Percentiles rank a stretch among this genome's conserved stretches.
Conservation (phyloP, 176 grass and related monocot genomes). For the Ensete ventricosum region DNA sequence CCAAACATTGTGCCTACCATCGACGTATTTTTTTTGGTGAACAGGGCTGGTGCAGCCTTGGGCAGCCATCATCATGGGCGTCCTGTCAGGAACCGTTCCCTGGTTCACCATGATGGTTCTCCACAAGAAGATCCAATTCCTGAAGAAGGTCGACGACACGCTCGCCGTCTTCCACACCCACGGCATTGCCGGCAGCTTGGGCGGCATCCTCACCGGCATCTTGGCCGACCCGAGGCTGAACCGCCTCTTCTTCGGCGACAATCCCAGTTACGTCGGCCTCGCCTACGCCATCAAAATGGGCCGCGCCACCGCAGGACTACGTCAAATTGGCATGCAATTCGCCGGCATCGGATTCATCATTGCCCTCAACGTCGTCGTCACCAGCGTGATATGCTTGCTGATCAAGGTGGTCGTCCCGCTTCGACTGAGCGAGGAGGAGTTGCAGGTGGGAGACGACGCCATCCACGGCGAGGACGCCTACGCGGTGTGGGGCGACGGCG, state of each 20-base stretch:
- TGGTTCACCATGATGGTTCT: conserved; percentile 91
- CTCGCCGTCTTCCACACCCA: conserved; percentile 79
- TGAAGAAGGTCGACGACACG: conserved; percentile 61
- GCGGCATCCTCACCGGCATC: conserved; percentile 45
- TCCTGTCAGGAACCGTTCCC: conserved; percentile 54
- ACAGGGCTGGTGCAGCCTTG: conserved; percentile 58
- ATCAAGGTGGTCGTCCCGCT: conserved; percentile 41
- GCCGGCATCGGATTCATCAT: conserved; percentile 52
- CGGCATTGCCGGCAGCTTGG: conserved; percentile 55
- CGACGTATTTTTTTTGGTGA: not conserved
- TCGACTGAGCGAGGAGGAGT: conserved; percentile 47
- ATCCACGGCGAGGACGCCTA: conserved; percentile 78
- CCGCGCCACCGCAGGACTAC: conserved; percentile 32
- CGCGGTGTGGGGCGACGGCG: conserved; percentile 78
- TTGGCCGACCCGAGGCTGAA: conserved; percentile 52
- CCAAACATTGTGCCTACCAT: not conserved
- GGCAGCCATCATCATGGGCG: conserved; percentile 67
- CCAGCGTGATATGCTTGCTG: conserved; percentile 44
- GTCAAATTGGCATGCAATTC: conserved; percentile 57
- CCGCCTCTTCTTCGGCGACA: conserved; percentile 67
- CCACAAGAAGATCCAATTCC: conserved; percentile 38
- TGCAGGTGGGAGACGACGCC: conserved; percentile 48
- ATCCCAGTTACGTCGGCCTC: conserved; percentile 55
- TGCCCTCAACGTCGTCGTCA: conserved; percentile 37
- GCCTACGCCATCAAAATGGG: conserved; percentile 47